These are phyloP conservation scores for Bruguiera sexangula DNA, from an alignment of 345 rosid species.

Conservation along the genomic window DNA sequence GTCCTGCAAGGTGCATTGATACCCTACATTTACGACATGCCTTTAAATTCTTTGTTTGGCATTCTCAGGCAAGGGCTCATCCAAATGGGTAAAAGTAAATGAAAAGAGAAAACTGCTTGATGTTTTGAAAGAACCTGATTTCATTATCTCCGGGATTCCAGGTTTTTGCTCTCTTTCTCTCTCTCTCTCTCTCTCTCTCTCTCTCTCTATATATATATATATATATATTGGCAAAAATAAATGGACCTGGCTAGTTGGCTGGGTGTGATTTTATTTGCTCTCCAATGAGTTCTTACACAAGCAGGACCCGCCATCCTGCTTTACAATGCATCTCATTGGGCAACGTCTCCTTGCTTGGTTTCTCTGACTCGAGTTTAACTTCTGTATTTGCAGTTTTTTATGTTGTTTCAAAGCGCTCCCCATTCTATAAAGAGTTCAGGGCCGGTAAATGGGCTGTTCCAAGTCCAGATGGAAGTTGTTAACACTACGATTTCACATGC, in stretches of 20 bases:
- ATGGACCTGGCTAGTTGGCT: no score
- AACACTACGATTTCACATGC: no score
- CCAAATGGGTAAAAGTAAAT: slow-evolving; percentile 67
- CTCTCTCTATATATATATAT: not conserved
- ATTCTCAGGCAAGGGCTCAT: slow-evolving; percentile 35
- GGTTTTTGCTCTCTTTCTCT: slow-evolving; percentile 25
- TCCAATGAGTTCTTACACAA: not conserved
- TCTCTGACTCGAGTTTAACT: not conserved
- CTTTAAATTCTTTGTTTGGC: not conserved
- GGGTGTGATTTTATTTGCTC: not conserved
- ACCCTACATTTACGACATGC: not conserved
- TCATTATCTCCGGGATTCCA: slow-evolving; percentile 71
- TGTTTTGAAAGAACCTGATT: slow-evolving; percentile 58
- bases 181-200: not conserved
- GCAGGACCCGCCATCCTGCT: not conserved
- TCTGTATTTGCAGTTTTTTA: slow-evolving; percentile 50
- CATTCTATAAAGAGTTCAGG: slow-evolving; percentile 57
- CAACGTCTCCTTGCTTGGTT: not conserved
- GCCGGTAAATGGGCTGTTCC: slow-evolving; percentile 63
- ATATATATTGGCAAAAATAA: not conserved
- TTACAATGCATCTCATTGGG: not conserved
- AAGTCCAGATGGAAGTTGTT: not conserved
- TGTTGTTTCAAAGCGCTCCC: slow-evolving; percentile 61
- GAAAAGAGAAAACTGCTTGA: slow-evolving; percentile 62
- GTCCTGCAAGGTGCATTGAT: no score